Evolutionary conservation across 768 basidiomycete genomes (phyloP).

Genomic region (Tylopilus plumbeoviolaceoides): DNA sequence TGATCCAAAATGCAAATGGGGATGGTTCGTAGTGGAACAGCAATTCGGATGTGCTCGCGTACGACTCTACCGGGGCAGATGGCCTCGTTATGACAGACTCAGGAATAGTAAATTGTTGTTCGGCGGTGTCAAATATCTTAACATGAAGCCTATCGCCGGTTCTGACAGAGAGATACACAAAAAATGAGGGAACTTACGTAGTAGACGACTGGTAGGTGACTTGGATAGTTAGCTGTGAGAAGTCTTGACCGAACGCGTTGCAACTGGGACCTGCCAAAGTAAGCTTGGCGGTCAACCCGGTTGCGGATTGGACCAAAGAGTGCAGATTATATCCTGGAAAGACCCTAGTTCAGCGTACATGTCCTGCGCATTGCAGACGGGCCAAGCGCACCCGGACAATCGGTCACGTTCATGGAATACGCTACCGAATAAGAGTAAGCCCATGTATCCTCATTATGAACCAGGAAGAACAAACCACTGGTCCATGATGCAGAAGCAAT

Average conservation of each 20-base stretch:
- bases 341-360: neutral
- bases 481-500: neutral
- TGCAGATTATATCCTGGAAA: conserved; percentile 49
- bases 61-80: conserved; percentile 28
- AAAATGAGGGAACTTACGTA: conserved; percentile 31
- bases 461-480: neutral
- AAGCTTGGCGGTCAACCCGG: conserved; percentile 52
- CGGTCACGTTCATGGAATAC: conserved; percentile 25
- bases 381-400: conserved; percentile 24
- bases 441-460: neutral
- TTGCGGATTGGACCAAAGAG: conserved; percentile 37
- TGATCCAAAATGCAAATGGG: conserved; percentile 80
- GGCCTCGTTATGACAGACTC: conserved; percentile 45
- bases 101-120: conserved; percentile 64
- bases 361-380: neutral
- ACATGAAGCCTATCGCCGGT: conserved; percentile 50
- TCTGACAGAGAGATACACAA: neutral
- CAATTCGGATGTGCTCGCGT: conserved; percentile 48
- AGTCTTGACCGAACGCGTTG: conserved; percentile 60
- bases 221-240: conserved; percentile 52
- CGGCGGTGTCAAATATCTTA: conserved; percentile 55
- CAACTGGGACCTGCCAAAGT: conserved; percentile 52
- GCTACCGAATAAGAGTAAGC: neutral
- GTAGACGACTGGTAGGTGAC: conserved; percentile 57
- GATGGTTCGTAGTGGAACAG: conserved; percentile 58